Evolutionary conservation across 225 moss, liverwort and hornwort genomes (phyloP).

Genomic region (Polytrichum commune): DNA sequence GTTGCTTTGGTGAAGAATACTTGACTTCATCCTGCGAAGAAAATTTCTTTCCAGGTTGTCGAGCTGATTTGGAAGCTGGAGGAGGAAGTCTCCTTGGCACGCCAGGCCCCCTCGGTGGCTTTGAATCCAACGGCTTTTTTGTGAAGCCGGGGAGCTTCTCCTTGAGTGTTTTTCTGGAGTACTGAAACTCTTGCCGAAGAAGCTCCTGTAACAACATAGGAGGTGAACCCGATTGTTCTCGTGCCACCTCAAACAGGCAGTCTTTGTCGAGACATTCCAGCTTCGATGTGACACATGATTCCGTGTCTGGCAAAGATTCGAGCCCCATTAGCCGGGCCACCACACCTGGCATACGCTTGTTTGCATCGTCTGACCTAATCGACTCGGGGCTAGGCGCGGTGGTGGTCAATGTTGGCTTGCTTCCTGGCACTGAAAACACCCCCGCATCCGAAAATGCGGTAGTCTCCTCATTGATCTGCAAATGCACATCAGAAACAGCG

Average conservation of each 20-base stretch:
- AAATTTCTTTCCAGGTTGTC: constrained; percentile 11
- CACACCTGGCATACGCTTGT: constrained; percentile 69
- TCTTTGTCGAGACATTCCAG: constrained; percentile 10
- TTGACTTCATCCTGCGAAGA: constrained; percentile 1
- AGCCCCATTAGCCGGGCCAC: constrained; percentile 87
- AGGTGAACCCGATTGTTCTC: constrained; percentile 28
- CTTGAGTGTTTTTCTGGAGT: constrained; percentile 57
- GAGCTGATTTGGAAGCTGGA: constrained; percentile 3
- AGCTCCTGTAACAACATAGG: constrained; percentile 64
- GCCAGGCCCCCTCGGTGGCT: constrained; percentile 7
- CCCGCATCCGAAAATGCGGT: constrained; percentile 15
- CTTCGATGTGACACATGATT: constrained; percentile 3
- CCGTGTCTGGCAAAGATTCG: constrained; percentile 62
- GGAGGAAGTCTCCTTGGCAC: constrained; percentile 15
- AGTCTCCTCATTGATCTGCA: constrained; percentile 46
- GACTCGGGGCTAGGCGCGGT: constrained; percentile 26
- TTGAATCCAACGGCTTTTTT: constrained; percentile 35
- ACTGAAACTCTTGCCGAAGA: constrained; percentile 56
- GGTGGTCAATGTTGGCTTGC: constrained; percentile 11
- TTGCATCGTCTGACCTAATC: constrained; percentile 34
- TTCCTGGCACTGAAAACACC: constrained; percentile 26
- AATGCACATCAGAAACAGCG: not conserved
- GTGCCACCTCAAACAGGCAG: constrained; percentile 9
- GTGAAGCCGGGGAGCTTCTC: constrained; percentile 53
- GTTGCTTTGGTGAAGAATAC: constrained; percentile 28